Evolutionary conservation across 139 green algal genomes (phyloP).

Genomic region (Bryopsis sp.): DNA sequence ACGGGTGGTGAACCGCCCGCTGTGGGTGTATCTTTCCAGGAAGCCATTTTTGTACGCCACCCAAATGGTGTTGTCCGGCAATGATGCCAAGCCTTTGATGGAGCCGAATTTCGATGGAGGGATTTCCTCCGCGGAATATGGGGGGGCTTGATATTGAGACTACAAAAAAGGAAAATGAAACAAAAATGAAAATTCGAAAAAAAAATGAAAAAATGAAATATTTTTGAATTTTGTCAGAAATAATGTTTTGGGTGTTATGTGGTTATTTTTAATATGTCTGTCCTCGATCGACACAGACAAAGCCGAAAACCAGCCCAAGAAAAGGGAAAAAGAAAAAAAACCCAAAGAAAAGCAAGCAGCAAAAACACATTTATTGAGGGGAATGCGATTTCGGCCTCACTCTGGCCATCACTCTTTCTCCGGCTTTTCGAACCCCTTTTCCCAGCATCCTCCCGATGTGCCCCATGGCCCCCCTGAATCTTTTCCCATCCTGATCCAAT

Average conservation of each 20-base stretch:
- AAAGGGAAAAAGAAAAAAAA: too few species aligned
- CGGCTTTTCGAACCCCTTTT: neutral
- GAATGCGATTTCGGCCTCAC: neutral
- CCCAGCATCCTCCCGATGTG: neutral
- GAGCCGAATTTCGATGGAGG: neutral
- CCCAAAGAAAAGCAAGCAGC: too few species aligned
- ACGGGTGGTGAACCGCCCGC: neutral
- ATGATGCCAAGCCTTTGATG: neutral
- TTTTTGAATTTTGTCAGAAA: too few species aligned
- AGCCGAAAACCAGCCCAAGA: too few species aligned
- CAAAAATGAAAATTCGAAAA: too few species aligned
- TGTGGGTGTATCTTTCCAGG: conserved; percentile 9
- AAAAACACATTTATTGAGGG: neutral
- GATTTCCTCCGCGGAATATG: neutral
- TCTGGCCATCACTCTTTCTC: neutral
- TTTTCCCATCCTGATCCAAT: neutral
- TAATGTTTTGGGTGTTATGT: too few species aligned
- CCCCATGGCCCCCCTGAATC: neutral
- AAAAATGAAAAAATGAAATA: too few species aligned
- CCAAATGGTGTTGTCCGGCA: conserved; percentile 9
- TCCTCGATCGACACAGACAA: too few species aligned
- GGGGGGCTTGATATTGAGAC: neutral
- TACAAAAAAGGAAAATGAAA: neutral
- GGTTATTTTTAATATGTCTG: too few species aligned
- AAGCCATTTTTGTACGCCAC: conserved; percentile 15